Evolutionary conservation across 441 rosid genomes (phyloP).

Genomic region (Croton setiger): DNA sequence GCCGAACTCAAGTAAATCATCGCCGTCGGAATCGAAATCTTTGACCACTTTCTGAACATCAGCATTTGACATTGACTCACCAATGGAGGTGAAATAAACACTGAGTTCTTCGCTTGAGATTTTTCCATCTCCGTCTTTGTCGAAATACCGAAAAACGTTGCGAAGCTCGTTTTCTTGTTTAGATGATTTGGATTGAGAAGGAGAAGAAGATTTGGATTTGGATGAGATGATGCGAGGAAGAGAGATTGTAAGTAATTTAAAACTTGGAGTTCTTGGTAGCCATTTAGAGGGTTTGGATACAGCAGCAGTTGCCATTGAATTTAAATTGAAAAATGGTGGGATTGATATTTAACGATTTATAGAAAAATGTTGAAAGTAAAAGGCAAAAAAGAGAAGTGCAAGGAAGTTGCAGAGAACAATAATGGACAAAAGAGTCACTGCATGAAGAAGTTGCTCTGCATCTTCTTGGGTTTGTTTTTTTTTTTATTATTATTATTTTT

Average conservation of each 20-base stretch:
- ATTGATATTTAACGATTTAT: neutral
- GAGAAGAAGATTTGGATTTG: neutral
- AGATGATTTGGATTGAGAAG: neutral
- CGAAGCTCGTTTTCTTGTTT: neutral
- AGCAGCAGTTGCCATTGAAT: neutral
- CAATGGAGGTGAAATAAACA: neutral
- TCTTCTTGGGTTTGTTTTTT: neutral
- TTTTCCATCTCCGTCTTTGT: slow-evolving; percentile 2
- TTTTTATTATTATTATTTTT: too few relatives aligned
- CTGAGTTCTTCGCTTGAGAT: neutral
- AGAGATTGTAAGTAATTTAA: neutral
- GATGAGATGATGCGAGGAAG: neutral
- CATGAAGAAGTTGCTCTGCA: neutral
- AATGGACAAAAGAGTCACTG: neutral
- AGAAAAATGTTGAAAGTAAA: neutral
- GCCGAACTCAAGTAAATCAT: neutral
- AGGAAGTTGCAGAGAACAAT: neutral
- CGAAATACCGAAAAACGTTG: neutral
- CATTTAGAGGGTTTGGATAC: slow-evolving; percentile 6
- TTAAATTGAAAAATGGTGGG: neutral
- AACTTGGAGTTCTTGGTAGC: neutral
- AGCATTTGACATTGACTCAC: neutral
- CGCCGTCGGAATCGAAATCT: slow-evolving; percentile 1
- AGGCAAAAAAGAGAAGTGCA: neutral
- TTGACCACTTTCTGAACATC: neutral